Base-by-base conservation (phyloP, 2,329 filamentous ascomycete genomes). In the Hortaea sp. region DNA sequence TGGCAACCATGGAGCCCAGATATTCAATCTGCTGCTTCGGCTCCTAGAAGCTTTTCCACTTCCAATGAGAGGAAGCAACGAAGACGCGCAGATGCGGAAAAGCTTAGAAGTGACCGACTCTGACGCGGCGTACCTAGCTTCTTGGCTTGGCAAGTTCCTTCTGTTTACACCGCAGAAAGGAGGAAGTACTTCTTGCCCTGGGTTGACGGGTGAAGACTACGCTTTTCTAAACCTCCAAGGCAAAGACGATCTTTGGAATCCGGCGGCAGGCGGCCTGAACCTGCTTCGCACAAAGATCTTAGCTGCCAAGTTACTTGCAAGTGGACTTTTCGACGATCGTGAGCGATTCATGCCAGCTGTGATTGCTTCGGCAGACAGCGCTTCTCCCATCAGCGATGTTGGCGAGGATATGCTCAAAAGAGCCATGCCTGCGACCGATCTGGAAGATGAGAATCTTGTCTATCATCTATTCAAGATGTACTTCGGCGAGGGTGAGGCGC, bases 391-490 rank as follows among this genome's bases (percentile, higher is more conserved):
- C 34, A 81, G 85, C 7, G 80, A 84, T n/a, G 70, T 87, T n/a
- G 90, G 86, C 0, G 88, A 95, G 47, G 88, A 95, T 57, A 78
- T 94, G 42, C 67, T 97, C 53, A 98, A 95, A 66, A 76, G 89
- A 53, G 84, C 79, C 29, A 76, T 72, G 29, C 70, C 78, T 7
- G 71, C 79, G 1, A 77, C 85, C 6, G 80, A 85, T 6, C 69
- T 95, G 28, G 90, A 97, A 62, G 76, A 87, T 50, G 57, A 71
- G 7, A 55, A 63, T 1, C 65, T 88, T 1, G 73, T 94, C 3
- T 68, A 76, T 46, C 71, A 75, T 11, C 70, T 97, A 2, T 89
- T 88, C 56, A 67, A 74, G 4, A 74, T 88, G 1, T 94, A 95
- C 61, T 80, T 82, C 39, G 78, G 75, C n/a, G 71, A 82, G 5